A percentile compares a stretch with the other conserved stretches of the same genome.
Evolutionary conservation across 2,329 filamentous ascomycete genomes (phyloP).

Genomic region (Venturia effusa): DNA sequence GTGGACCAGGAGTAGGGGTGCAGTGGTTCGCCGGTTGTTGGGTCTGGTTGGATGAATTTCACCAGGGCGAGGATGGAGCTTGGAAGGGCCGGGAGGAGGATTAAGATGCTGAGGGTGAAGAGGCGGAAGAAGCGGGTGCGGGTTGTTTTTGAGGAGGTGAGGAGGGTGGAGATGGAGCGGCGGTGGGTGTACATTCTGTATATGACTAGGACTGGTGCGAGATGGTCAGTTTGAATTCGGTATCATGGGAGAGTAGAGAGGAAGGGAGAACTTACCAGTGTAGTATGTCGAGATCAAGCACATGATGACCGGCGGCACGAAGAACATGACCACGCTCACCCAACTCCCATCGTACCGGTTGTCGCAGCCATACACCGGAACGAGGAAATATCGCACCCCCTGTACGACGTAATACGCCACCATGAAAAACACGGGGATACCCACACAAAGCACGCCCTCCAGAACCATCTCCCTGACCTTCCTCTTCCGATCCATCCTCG

Average conservation of each 20-base stretch:
- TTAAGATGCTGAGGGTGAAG: constrained; percentile 44
- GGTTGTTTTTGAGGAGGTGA: constrained; percentile 42
- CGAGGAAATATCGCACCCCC: constrained; percentile 45
- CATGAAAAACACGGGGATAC: constrained; percentile 45
- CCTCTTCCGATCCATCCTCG: constrained; percentile 32
- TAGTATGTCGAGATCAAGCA: constrained; percentile 44
- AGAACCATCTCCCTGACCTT: constrained; percentile 31
- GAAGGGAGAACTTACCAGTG: constrained; percentile 37
- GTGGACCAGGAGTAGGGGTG: constrained; percentile 41
- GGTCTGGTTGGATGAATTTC: background rate
- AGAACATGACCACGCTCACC: constrained; percentile 43
- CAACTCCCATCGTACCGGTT: constrained; percentile 45
- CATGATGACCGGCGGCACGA: constrained; percentile 46
- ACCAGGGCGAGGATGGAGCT: background rate
- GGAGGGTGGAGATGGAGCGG: constrained; percentile 44
- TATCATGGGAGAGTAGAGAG: constrained; percentile 12
- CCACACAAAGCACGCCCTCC: constrained; percentile 46
- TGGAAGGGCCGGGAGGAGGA: constrained; percentile 29
- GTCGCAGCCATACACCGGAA: constrained; percentile 48
- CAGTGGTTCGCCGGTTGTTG: constrained; percentile 1
- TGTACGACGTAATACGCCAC: constrained; percentile 50
- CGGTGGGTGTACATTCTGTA: constrained; percentile 51
- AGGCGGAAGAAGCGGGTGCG: constrained; percentile 52
- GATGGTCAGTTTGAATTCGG: background rate
- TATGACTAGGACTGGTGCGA: constrained; percentile 42